Evolutionary conservation across 139 green algal genomes (phyloP), one percentile per base, ranked within the genome.

Genomic region (Chlorella sorokiniana): DNA sequence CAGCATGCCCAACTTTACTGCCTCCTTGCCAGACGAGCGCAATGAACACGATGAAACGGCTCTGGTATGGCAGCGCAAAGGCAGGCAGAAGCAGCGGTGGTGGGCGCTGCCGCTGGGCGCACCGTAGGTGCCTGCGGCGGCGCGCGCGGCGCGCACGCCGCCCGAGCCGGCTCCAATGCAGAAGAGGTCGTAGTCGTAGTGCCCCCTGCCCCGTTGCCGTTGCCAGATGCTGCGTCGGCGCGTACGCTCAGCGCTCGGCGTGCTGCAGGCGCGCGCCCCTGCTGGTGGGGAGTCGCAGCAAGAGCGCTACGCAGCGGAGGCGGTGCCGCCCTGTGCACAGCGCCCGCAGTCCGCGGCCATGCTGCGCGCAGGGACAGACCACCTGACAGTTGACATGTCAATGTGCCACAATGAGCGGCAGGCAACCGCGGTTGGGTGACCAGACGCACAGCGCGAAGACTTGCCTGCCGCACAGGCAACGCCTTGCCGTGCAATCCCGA

Each of bases 181-280:
- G 25, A 97, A 93, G 1, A 97, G 76, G 70, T 97, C 94, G 78
- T 91, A 97, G n/a, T 97, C 90, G 44, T 92, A 91, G 33, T 63
- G 11, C 65, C 35, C 4, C 51, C 67, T 23, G 51, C 8, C 37
- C 75, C 75, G n/a, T 71, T 81, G 40, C 59, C 73, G 27, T n/a
- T 31, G 69, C 59, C 25, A 7, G 9, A 3, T 8, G 31, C 51
- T 0, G 75, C 75, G 1, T 81, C 59, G 4, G 59, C 75, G 56
- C 59, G 59, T 41, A 81, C 59, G 56, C 40, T 79, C 52, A 79
- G 25, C 0, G 48, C 35, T 4, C 72, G 72, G 5, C 72, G 72
- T 29, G 38, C 38, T 4, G 37, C 51, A 9, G 38, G 51, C 23
- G 10, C 2, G 6, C 35, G 64, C 33, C 9, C 33, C 64, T 41